A percentile compares a stretch with the other conserved stretches of the same genome.
phyloP scores from a whole-genome alignment of 106 monocot species.

The Platanthera zijinensis region DNA sequence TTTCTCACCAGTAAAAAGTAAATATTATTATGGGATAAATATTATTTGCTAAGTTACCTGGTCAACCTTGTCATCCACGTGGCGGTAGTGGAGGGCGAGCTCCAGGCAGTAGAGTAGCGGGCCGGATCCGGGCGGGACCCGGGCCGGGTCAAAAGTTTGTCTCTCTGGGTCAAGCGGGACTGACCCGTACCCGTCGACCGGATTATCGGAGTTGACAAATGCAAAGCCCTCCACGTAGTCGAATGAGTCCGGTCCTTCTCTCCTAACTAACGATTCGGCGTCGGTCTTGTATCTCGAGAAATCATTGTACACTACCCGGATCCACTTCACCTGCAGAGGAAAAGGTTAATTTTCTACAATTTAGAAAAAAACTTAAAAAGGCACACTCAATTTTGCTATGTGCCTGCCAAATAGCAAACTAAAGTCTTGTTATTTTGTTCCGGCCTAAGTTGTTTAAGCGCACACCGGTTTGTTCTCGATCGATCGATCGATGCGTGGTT shows the following conservation, averaged over 20 bases:
- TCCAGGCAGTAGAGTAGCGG: conserved; percentile 92
- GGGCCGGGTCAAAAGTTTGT: conserved; percentile 35
- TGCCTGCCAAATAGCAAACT: too few relatives aligned
- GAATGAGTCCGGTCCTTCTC: conserved; percentile 33
- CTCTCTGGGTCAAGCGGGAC: conserved; percentile 36
- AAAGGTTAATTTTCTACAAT: neutral
- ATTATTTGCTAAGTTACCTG: conserved; percentile 39
- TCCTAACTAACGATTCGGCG: conserved; percentile 56
- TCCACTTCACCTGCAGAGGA: conserved; percentile 67
- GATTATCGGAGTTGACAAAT: conserved; percentile 59
- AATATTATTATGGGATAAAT: neutral
- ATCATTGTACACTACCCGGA: conserved; percentile 56
- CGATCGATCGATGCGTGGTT: too few relatives aligned
- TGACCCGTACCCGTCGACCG: conserved; percentile 58
- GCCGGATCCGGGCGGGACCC: conserved; percentile 43
- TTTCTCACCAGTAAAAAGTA: neutral
- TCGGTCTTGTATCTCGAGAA: conserved; percentile 64
- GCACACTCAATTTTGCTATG: too few relatives aligned
- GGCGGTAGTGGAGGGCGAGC: conserved; percentile 50
- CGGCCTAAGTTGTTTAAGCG: too few relatives aligned
- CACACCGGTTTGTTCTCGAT: too few relatives aligned
- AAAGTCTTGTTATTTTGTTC: too few relatives aligned
- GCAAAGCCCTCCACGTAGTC: conserved; percentile 95
- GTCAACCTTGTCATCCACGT: conserved; percentile 30
- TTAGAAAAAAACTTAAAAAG: neutral